A percentile compares a stretch with the other conserved stretches of the same genome.
Conservation (phyloP, 352 stramenopile genomes). For the Phytophthora pini region DNA sequence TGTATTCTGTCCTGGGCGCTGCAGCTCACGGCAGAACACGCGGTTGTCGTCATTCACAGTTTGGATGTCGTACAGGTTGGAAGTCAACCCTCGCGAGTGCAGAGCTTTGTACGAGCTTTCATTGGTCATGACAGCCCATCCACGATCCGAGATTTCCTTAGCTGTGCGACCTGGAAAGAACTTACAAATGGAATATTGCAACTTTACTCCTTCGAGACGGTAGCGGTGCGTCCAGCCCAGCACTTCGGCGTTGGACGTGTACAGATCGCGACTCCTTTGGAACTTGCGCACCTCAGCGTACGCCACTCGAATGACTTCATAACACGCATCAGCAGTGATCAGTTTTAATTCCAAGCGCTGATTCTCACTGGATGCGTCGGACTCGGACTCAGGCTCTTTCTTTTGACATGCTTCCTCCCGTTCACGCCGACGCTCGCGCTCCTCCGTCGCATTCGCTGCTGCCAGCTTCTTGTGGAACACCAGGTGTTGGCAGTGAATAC, state of each 20-base stretch:
- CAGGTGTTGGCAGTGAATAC: conserved; percentile 32
- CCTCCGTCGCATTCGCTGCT: conserved; percentile 10
- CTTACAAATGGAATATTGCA: conserved; percentile 53
- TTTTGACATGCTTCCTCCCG: not conserved
- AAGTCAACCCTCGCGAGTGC: conserved; percentile 42
- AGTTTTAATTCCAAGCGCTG: conserved; percentile 22
- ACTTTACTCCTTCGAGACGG: conserved; percentile 22
- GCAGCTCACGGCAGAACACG: conserved; percentile 44
- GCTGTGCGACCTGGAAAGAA: conserved; percentile 36
- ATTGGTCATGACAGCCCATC: conserved; percentile 48
- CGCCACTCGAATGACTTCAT: conserved; percentile 45
- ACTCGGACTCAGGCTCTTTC: conserved; percentile 11
- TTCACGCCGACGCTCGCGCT: conserved; percentile 12
- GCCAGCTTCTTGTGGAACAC: conserved; percentile 37
- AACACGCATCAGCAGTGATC: conserved; percentile 38
- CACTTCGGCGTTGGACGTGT: conserved; percentile 37
- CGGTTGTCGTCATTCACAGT: conserved; percentile 45
- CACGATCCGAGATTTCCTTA: conserved; percentile 33
- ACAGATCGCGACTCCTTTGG: conserved; percentile 32
- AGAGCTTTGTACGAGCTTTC: conserved; percentile 36
- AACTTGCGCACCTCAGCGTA: conserved; percentile 35
- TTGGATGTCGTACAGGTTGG: conserved; percentile 38
- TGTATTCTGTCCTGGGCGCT: conserved; percentile 26
- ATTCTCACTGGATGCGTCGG: conserved; percentile 5
- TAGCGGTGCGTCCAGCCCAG: conserved; percentile 50